Evolutionary conservation across 106 monocot genomes (phyloP).

Genomic region (Narthecium ossifragum): DNA sequence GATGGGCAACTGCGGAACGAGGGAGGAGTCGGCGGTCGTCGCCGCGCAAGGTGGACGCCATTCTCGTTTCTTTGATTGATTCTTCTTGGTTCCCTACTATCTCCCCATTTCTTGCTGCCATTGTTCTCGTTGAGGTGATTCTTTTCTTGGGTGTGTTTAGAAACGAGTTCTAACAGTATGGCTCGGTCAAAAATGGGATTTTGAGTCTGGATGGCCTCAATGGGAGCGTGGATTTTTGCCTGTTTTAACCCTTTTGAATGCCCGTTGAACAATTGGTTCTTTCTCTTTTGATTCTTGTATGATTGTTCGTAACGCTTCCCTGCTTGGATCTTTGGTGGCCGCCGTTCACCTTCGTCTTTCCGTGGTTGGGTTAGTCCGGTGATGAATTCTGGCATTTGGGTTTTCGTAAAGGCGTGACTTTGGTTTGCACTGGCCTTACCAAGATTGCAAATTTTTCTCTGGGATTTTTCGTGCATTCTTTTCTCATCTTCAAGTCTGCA

Average conservation of each 20-base stretch:
- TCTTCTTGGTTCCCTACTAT: slow-evolving; percentile 8
- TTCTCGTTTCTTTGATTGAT: not conserved
- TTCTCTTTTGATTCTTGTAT: too few relatives aligned
- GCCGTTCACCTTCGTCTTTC: too few relatives aligned
- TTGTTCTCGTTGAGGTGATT: not conserved
- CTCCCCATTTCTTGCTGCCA: not conserved
- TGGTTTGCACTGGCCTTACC: not conserved
- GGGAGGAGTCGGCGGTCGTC: slow-evolving; percentile 84
- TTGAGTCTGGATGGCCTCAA: too few relatives aligned
- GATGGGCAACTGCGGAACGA: slow-evolving; percentile 98
- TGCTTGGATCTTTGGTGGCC: too few relatives aligned
- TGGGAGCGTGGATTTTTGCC: too few relatives aligned
- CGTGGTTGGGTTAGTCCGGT: too few relatives aligned
- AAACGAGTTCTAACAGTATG: too few relatives aligned
- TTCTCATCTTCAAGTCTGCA: not conserved
- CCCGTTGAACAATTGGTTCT: too few relatives aligned
- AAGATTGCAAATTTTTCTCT: too few relatives aligned
- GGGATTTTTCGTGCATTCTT: not conserved
- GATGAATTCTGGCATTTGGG: slow-evolving; percentile 6
- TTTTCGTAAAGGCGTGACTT: not conserved
- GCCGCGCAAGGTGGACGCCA: slow-evolving; percentile 65
- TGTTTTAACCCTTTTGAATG: too few relatives aligned
- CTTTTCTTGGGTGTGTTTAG: not conserved
- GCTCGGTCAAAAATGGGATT: not conserved
- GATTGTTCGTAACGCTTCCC: too few relatives aligned